These are phyloP conservation scores for Diatrype stigma DNA, from an alignment of 2,329 filamentous ascomycete genomes.

Conservation along the genomic window DNA sequence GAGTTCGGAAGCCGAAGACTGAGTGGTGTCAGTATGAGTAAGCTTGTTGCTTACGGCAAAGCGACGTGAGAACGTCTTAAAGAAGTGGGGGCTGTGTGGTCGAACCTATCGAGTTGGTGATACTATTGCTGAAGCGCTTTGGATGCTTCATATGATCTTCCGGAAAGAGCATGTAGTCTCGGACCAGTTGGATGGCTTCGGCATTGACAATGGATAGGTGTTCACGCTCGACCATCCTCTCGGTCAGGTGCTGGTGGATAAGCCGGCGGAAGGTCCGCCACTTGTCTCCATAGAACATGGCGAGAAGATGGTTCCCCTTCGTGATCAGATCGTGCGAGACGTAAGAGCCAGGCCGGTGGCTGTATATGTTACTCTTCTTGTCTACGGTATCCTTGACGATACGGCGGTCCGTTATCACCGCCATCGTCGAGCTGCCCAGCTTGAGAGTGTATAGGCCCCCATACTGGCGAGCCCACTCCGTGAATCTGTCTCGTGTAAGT, in stretches of 20 bases:
- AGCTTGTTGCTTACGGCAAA: too few species aligned
- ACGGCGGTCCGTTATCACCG: conserved; percentile 17
- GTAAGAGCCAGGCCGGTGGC: conserved; percentile 36
- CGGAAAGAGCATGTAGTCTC: conserved; percentile 37
- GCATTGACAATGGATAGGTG: conserved; percentile 41
- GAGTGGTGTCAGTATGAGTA: neutral
- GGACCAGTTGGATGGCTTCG: conserved; percentile 43
- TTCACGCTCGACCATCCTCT: conserved; percentile 35
- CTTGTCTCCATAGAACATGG: conserved; percentile 41
- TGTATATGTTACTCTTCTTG: conserved; percentile 40
- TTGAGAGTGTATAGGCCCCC: conserved; percentile 11
- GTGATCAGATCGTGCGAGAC: conserved; percentile 39
- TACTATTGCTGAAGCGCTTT: conserved; percentile 44
- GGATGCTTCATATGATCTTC: conserved; percentile 43
- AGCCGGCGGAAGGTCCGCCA: conserved; percentile 45
- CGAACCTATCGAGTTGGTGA: conserved; percentile 36
- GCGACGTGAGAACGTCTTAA: neutral
- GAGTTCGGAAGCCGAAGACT: conserved; percentile 33
- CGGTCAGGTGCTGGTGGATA: conserved; percentile 41
- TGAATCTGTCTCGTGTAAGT: conserved; percentile 28
- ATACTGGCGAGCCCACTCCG: conserved; percentile 34
- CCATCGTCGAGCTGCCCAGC: conserved; percentile 29
- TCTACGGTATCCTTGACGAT: conserved; percentile 27
- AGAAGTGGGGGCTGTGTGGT: neutral
- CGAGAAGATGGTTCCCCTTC: conserved; percentile 36